Evolutionary conservation across 1,139 yeast genomes (phyloP).

Genomic region (Pichia sp.): DNA sequence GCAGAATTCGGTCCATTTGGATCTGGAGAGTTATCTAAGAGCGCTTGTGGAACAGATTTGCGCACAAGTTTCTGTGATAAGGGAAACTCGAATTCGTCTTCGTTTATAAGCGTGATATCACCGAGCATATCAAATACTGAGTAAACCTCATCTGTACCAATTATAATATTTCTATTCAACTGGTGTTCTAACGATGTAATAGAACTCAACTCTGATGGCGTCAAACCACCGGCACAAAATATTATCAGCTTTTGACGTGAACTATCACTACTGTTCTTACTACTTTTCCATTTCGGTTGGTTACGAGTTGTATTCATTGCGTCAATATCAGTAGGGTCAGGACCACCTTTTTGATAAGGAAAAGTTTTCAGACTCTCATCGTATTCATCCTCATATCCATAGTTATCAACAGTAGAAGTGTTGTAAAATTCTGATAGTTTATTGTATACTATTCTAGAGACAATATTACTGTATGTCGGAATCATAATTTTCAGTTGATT

Average conservation of each 20-base stretch:
- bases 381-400: slow-evolving; percentile 14
- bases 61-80: slow-evolving; percentile 16
- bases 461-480: slow-evolving; percentile 24
- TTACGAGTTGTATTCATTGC: slow-evolving; percentile 17
- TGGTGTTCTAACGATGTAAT: slow-evolving; percentile 62
- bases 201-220: slow-evolving; percentile 73
- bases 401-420: slow-evolving; percentile 12
- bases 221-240: slow-evolving; percentile 84
- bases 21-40: slow-evolving; percentile 18
- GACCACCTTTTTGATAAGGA: slow-evolving; percentile 23
- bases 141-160: slow-evolving; percentile 76
- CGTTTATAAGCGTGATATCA: slow-evolving; percentile 31
- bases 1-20: slow-evolving; percentile 10
- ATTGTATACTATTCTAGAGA: slow-evolving; percentile 21
- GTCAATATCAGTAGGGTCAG: slow-evolving; percentile 9
- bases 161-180: slow-evolving; percentile 63
- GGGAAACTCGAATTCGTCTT: slow-evolving; percentile 23
- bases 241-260: slow-evolving; percentile 42
- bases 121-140: slow-evolving; percentile 53
- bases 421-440: slow-evolving; percentile 24
- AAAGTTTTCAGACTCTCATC: slow-evolving; percentile 24
- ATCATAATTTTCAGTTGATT: slow-evolving; percentile 21
- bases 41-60: slow-evolving; percentile 18
- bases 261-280: slow-evolving; percentile 17
- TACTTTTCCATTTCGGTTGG: slow-evolving; percentile 27